Evolutionary conservation across 306 rosid species (phyloP).

Genomic region (Cucumis melo): DNA sequence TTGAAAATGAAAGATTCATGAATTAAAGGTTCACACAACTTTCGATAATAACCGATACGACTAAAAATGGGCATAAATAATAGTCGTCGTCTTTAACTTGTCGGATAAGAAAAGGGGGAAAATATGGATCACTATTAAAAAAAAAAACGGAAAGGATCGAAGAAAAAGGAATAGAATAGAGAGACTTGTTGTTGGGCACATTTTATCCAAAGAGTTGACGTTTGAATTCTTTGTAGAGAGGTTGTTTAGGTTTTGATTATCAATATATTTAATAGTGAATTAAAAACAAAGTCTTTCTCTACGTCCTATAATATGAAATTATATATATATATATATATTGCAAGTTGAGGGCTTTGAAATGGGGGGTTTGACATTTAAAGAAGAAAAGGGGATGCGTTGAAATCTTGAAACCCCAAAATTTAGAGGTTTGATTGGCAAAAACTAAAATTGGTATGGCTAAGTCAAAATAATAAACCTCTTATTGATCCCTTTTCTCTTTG

Average conservation of each 20-base stretch:
- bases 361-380: neutral
- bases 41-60: neutral
- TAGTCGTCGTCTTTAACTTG: neutral
- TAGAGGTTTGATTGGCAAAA: neutral
- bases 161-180: neutral
- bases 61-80: neutral
- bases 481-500: neutral
- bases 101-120: neutral
- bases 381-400: neutral
- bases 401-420: neutral
- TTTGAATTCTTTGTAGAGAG: neutral
- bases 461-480: neutral
- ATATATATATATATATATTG: neutral
- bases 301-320: neutral
- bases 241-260: neutral
- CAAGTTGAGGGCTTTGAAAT: neutral
- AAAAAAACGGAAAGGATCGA: neutral
- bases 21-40: too few relatives aligned
- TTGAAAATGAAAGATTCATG: too few relatives aligned
- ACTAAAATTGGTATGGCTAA: neutral
- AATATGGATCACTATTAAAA: neutral
- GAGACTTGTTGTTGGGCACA: neutral
- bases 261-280: neutral
- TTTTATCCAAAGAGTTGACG: conserved; percentile 8
- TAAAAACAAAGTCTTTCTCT: neutral